Evolutionary conservation across 192 early-diverging fungal species (phyloP), one percentile per base, ranked within the genome.

Genomic region (Coemansia sp.): DNA sequence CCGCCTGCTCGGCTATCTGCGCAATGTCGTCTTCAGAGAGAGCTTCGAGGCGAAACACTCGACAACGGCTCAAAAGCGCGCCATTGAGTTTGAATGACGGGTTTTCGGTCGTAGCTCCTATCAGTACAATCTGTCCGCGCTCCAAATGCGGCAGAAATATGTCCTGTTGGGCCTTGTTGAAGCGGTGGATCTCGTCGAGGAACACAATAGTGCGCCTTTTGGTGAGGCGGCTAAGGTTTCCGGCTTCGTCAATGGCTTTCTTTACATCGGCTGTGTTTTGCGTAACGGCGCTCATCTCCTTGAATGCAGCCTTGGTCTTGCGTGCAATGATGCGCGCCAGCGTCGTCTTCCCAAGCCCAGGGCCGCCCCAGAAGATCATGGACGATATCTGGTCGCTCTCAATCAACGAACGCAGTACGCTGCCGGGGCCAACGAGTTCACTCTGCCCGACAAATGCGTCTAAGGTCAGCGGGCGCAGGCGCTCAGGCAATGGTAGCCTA

Each of bases 151-250:
- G 92, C 31, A 96, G 77, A 63, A 96, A 93, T 3, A 95, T 73
- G 68, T 96, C 95, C 65, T 96, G 95, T 72, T 96, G 95, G 12
- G 89, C 86, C 75, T 94, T 95, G 24, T 89, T 95, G 74, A 96
- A 96, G 22, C 95, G 87, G 80, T 96, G 95, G 27, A 96, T 93
- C 63, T 94, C 95, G 76, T 96, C 95, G 29, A 96, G 62, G 78
- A 96, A 95, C 15, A 96, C 68, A 54, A 96, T 90, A 0, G 91
- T 89, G 24, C 87, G 83, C 65, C 82, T 87, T 4, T 87, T 86
- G 0, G 87, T 85, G 29, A 92, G 78, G 16, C 75, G 71, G 36
- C 74, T 68, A 15, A 87, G 75, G 36, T 87, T 88, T 34, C 85
- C 86, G 4, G 92, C 92, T 20, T 91, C 91, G 2, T 93, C 91